Percentiles rank a stretch among this genome's conserved stretches.
Evolutionary conservation across 495 filamentous ascomycete genomes (phyloP).

Genomic region (Penicillium subrubescens): DNA sequence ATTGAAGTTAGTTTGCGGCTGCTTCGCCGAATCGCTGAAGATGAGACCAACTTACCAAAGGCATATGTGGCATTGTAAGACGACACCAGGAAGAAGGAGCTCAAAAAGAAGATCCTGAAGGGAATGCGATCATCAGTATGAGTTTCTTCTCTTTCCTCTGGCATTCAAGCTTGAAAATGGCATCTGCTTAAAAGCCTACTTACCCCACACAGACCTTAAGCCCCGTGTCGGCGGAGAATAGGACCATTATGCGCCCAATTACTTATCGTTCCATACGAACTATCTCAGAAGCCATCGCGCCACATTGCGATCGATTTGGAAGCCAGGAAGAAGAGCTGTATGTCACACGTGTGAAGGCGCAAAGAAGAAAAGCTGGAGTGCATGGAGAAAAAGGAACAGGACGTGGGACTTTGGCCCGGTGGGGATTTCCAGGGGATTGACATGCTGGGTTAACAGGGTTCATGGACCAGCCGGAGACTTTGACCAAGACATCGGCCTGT

Average conservation of each 20-base stretch:
- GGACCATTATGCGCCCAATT: slow-evolving; percentile 32
- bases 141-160: not conserved
- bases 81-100: slow-evolving; percentile 37
- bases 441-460: not conserved
- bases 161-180: not conserved
- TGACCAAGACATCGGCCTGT: not conserved
- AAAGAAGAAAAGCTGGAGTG: not conserved
- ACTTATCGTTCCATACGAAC: slow-evolving; percentile 7
- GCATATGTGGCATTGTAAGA: slow-evolving; percentile 44
- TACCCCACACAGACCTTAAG: slow-evolving; percentile 44
- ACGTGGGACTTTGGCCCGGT: slow-evolving; percentile 7
- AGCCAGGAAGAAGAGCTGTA: not conserved
- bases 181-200: slow-evolving; percentile 11
- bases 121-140: slow-evolving; percentile 14
- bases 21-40: not conserved
- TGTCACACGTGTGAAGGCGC: slow-evolving; percentile 2
- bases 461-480: not conserved
- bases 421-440: slow-evolving; percentile 30
- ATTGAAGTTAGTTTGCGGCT: slow-evolving; percentile 13
- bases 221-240: slow-evolving; percentile 38
- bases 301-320: slow-evolving; percentile 3
- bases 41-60: slow-evolving; percentile 39
- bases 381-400: slow-evolving; percentile 9
- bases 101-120: slow-evolving; percentile 38
- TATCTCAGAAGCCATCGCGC: slow-evolving; percentile 20